A percentile compares a stretch with the other conserved stretches of the same genome.
Evolutionary conservation across 108 stramenopile genomes (phyloP).

Genomic region (Pseudonitzschia delicatissima): DNA sequence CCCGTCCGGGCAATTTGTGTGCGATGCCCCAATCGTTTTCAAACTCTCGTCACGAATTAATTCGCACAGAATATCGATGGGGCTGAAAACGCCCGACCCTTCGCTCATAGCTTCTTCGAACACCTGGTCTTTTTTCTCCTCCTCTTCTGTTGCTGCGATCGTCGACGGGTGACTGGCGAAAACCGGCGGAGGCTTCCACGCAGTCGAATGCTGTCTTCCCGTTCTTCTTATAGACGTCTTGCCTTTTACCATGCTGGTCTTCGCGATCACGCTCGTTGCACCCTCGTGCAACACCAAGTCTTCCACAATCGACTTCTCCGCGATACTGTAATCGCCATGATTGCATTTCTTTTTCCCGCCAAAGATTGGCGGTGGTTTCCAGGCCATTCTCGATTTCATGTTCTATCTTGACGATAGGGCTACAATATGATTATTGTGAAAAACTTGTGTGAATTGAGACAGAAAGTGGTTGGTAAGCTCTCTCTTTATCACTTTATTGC

Average conservation of each 20-base stretch:
- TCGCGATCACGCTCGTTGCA: too few species aligned
- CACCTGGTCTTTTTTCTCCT: not conserved
- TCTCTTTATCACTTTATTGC: too few species aligned
- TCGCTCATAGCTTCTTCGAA: not conserved
- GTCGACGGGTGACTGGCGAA: not conserved
- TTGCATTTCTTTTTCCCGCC: not conserved
- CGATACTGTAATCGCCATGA: too few species aligned
- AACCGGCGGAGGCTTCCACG: not conserved
- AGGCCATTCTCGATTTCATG: not conserved
- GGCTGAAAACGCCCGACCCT: not conserved
- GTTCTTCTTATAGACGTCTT: too few species aligned
- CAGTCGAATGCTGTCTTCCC: not conserved
- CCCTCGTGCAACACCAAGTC: too few species aligned
- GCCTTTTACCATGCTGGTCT: too few species aligned
- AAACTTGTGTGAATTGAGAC: too few species aligned
- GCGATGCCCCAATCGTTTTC: not conserved
- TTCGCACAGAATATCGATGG: not conserved
- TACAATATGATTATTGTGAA: too few species aligned
- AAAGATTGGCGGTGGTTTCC: constrained; percentile 1
- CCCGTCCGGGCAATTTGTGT: not conserved
- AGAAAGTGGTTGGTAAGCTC: too few species aligned
- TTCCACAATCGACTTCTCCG: too few species aligned
- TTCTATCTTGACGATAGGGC: too few species aligned
- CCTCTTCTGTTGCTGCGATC: not conserved
- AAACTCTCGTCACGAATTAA: not conserved